Evolutionary conservation across 306 rosid species (phyloP), one percentile per base, ranked within the genome.

Genomic region (Cucumis sativus): DNA sequence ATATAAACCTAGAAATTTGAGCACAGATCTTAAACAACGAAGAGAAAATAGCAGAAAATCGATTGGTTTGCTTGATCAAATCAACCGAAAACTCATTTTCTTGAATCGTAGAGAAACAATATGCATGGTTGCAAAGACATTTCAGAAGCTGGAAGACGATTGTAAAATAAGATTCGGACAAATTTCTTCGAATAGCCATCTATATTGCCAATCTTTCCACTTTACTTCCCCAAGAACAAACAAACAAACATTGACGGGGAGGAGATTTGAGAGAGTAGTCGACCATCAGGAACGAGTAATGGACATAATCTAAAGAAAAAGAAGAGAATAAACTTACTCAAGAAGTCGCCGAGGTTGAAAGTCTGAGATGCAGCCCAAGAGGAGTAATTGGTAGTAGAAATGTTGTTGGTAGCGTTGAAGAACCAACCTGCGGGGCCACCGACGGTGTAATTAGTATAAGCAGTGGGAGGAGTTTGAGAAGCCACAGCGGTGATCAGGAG

Each of bases 261-360:
- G 54, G 74, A 67, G 74, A 41, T 33, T 74, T 40, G 23, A 28
- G 39, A 45, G 54, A 47, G 39, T 6, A 54, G 17, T 12, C 18
- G 37, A 33, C 10, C 16, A 10, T 41, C 57, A 28, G 51, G 13
- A 71, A 49, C 3, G 12, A 49, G 51, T 6, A 28, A 49, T 2
- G 40, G 33, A 30, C 23, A 28, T 12, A 72, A 49, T 52, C 77
- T 35, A 18, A 28, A 63, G 68, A 10, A 63, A 28, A 20, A 61
- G 57, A 12, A 33, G 33, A 3, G 35, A 30, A 28, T 14, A 81
- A 77, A 60, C 81, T 85, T 82, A 94, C 98, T 84, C 83, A 94
- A 93, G 80, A 18, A 90, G 79, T 94, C 98, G 56, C 98, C 96
- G 23, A 94, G 97, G 73, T 82, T 83, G 90, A 94, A 94, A 61